Percentiles rank a stretch among this genome's conserved stretches.
These are phyloP conservation scores for Eucalyptus marginata DNA, from an alignment of 345 rosid species.

Conservation along the genomic window DNA sequence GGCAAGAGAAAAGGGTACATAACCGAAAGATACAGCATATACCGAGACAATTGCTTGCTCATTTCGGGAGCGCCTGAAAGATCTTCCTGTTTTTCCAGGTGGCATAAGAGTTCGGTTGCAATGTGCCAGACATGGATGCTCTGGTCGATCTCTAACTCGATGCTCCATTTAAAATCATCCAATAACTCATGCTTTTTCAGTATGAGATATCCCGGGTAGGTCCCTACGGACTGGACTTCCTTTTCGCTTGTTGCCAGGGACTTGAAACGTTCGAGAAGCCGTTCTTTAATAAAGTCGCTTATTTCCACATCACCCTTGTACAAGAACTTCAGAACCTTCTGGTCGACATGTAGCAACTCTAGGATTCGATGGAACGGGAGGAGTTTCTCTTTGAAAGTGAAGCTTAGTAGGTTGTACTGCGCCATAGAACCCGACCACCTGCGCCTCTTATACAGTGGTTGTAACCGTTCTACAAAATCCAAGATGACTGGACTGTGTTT, in stretches of 20 bases:
- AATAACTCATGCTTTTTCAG: not conserved
- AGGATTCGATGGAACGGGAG: not conserved
- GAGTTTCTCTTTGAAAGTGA: not conserved
- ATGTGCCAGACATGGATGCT: not conserved
- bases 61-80: fast-evolving
- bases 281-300: not conserved
- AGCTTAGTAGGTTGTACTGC: not conserved
- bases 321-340: not conserved
- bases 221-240: not conserved
- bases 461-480: not conserved
- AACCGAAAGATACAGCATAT: not conserved
- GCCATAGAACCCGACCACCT: not conserved
- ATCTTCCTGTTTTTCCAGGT: too few relatives aligned
- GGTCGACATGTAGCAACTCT: not conserved
- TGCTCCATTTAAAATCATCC: not conserved
- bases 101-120: not conserved
- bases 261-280: not conserved
- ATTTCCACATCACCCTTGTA: not conserved
- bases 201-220: fast-evolving
- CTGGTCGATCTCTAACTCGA: not conserved
- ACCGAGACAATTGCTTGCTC: not conserved
- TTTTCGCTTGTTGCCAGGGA: not conserved
- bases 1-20: not conserved
- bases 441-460: not conserved
- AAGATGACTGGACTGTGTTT: fast-evolving